Conservation (phyloP, 768 basidiomycete species). For the Suillus subaureus region DNA sequence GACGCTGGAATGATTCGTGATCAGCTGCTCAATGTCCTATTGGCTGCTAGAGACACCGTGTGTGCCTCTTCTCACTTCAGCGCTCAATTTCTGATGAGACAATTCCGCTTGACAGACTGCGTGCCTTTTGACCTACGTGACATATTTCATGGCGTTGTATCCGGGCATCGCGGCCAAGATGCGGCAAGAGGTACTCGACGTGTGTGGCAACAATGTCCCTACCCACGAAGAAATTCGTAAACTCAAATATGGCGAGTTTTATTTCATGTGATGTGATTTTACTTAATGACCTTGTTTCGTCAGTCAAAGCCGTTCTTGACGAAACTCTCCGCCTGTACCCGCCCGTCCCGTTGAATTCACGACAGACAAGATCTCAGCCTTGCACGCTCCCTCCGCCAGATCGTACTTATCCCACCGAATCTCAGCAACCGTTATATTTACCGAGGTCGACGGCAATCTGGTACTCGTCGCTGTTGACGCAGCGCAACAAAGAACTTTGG, state of each 20-base stretch:
- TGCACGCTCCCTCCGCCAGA: constrained; percentile 57
- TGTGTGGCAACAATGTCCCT: constrained; percentile 53
- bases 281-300: constrained; percentile 15
- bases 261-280: constrained; percentile 8
- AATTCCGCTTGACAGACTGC: constrained; percentile 51
- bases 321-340: constrained; percentile 80
- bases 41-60: constrained; percentile 81
- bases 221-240: constrained; percentile 58
- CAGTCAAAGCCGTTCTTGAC: constrained; percentile 77
- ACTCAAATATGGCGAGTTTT: constrained; percentile 64
- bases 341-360: constrained; percentile 73
- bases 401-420: constrained; percentile 41
- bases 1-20: constrained; percentile 71
- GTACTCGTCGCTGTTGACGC: constrained; percentile 63
- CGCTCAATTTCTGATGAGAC: constrained; percentile 1
- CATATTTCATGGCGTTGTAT: constrained; percentile 69
- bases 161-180: constrained; percentile 57
- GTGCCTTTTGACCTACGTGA: constrained; percentile 65
- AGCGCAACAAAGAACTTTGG: constrained; percentile 71
- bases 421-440: constrained; percentile 54
- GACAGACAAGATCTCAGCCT: constrained; percentile 53
- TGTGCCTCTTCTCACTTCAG: constrained; percentile 22
- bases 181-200: constrained; percentile 60
- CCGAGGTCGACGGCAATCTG: constrained; percentile 58
- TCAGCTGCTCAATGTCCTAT: constrained; percentile 74